Base-by-base conservation (phyloP, 192 early-diverging fungal species). In the Lunasporangiospora selenospora region DNA sequence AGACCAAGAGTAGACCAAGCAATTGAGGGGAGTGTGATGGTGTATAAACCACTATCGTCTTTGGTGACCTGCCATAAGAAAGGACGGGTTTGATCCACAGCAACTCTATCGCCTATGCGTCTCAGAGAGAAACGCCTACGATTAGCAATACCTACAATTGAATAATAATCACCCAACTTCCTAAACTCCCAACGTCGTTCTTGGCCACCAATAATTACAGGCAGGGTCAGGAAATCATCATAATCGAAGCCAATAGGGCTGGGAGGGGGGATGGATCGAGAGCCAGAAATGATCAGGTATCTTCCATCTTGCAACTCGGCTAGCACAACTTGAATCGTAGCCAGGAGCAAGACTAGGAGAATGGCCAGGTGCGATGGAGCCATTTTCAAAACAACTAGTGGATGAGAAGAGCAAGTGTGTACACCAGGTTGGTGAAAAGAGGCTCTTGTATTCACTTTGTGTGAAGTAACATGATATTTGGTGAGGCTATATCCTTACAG, bases 281-380 rank as follows among this genome's bases (percentile, higher is more conserved):
- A 15, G 15, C n/a, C 40, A 3, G 40, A 41, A 15, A 41, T 19
- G 15, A 41, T 41, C 21, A 18, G 16, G 40, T 41, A 41, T 41
- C 40, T 41, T 41, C 8, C 40, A 41, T 15, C 21, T 41, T 41
- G 40, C 40, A 41, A 19, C 40, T 41, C 40, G 16, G 40, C 40
- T 19, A 41, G 40, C 16, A 19, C 40, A 41, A 41, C 40, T 41
- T 41, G 40, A n/a, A 41, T 41, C n/a, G 13, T 41, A 41, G 40
- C 40, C 40, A 41, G 40, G 40, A 41, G 40, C 40, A 41, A 41
- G 40, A 41, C n/a, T 15, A 41, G 40, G 40, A 41, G 40, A 41
- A 41, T 19, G n/a, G 40, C 16, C n/a, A 41, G 40, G 40, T 41
- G 40, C 40, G 21, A 19, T 19, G 16, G 40, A 41, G 40, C 40